A percentile compares a stretch with the other conserved stretches of the same genome.
These are phyloP conservation scores for Chytriomyces sp. DNA, from an alignment of 192 early-diverging fungal species.

Conservation along the genomic window DNA sequence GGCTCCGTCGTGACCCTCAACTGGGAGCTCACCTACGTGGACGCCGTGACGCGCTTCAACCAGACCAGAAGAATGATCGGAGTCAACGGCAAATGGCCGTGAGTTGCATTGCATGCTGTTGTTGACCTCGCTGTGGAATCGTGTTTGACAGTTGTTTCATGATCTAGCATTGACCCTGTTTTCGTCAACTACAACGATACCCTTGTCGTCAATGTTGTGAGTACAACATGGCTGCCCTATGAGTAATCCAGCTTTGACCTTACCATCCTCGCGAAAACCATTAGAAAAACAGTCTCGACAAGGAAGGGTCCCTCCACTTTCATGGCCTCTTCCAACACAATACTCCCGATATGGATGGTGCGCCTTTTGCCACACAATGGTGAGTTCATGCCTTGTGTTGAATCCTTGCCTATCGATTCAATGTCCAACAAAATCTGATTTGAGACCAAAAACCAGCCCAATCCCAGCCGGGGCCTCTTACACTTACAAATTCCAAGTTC, in stretches of 20 bases:
- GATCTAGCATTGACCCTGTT: constrained; percentile 43
- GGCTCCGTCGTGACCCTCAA: constrained; percentile 42
- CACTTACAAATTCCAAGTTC: constrained; percentile 69
- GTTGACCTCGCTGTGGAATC: constrained; percentile 39
- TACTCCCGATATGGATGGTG: constrained; percentile 36
- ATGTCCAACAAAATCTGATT: too few relatives aligned
- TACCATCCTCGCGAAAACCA: constrained; percentile 35
- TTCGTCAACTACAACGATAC: constrained; percentile 36
- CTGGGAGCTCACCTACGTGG: constrained; percentile 46
- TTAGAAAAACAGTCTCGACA: constrained; percentile 40
- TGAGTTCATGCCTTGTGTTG: constrained; percentile 35
- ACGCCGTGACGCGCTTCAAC: constrained; percentile 58
- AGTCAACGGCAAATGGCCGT: constrained; percentile 49
- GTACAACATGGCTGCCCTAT: constrained; percentile 68
- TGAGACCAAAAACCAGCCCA: constrained; percentile 77
- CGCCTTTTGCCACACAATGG: constrained; percentile 27
- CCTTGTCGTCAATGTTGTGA: constrained; percentile 51
- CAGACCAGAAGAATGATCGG: constrained; percentile 46
- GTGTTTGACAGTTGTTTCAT: constrained; percentile 14
- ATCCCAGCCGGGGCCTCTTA: constrained; percentile 68
- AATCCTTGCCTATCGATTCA: too few relatives aligned
- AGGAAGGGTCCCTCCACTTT: constrained; percentile 39
- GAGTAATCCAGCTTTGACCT: too few relatives aligned
- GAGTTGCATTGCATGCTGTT: background rate
- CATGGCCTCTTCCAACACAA: constrained; percentile 84